Percentiles rank a stretch among this genome's conserved stretches.
Conservation (phyloP, 352 stramenopile species). For the Phytophthora vignae region DNA sequence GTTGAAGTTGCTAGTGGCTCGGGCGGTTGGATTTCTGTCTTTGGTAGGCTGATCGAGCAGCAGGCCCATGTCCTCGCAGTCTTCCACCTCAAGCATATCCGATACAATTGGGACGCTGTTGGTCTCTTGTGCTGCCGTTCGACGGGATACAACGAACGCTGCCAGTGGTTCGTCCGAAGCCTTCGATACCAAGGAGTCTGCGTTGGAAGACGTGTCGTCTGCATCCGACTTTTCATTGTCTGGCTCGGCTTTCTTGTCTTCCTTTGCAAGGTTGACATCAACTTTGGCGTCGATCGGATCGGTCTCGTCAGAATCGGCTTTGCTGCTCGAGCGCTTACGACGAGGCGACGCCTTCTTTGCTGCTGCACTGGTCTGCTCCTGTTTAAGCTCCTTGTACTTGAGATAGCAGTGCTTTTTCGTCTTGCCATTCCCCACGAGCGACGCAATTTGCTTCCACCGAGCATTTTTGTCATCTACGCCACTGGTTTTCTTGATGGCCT, state of each 20-base stretch:
- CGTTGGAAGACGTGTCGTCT: constrained; percentile 3
- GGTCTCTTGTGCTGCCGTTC: neutral
- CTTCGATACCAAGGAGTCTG: neutral
- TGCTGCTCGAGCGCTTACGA: constrained; percentile 19
- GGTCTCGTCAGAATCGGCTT: constrained; percentile 6
- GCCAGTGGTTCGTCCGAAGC: constrained; percentile 1
- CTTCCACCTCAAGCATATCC: constrained; percentile 54
- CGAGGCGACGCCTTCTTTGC: constrained; percentile 40
- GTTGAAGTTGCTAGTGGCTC: neutral
- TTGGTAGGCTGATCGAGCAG: constrained; percentile 21
- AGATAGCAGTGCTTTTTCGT: constrained; percentile 87
- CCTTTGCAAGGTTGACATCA: neutral
- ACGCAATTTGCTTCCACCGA: constrained; percentile 75
- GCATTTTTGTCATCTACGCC: constrained; percentile 72
- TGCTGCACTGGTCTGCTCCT: constrained; percentile 54
- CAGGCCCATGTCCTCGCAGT: constrained; percentile 58
- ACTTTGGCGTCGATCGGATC: neutral
- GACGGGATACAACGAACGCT: constrained; percentile 25
- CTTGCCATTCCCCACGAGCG: constrained; percentile 63
- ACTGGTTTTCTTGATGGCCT: constrained; percentile 77
- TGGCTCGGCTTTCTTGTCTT: neutral
- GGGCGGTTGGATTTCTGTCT: constrained; percentile 5
- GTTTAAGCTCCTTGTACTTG: constrained; percentile 88
- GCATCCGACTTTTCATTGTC: constrained; percentile 15
- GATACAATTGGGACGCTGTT: constrained; percentile 4